Conservation (phyloP, 345 rosid species). For the Salix brachista region DNA sequence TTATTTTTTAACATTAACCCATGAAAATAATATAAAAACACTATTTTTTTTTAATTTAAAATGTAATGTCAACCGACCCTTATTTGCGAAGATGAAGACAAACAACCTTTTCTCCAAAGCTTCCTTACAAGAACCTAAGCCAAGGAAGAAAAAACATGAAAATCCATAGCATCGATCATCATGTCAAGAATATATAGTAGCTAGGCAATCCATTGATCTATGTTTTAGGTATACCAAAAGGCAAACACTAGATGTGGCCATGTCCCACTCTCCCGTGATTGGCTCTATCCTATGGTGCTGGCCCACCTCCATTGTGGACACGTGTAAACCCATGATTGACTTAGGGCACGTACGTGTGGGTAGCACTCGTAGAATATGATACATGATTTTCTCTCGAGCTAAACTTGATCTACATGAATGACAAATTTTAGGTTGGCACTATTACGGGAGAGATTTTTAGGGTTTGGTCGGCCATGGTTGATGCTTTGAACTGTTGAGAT, state of each 20-base stretch:
- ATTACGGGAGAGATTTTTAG: slow-evolving; percentile 3
- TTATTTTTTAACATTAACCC: too few relatives aligned
- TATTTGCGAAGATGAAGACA: too few relatives aligned
- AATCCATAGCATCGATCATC: not conserved
- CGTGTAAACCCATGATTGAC: slow-evolving; percentile 4
- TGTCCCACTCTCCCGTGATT: slow-evolving; percentile 33
- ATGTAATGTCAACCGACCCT: too few relatives aligned
- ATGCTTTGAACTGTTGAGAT: not conserved
- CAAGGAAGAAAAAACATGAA: too few relatives aligned
- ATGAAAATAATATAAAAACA: too few relatives aligned
- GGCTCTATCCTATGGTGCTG: slow-evolving; percentile 14
- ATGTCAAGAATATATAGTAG: slow-evolving; percentile 13
- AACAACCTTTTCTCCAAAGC: too few relatives aligned
- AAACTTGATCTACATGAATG: slow-evolving; percentile 4
- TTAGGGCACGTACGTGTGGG: slow-evolving; percentile 33
- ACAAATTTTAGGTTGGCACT: slow-evolving; percentile 8
- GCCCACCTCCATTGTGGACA: not conserved
- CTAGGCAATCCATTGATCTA: slow-evolving; percentile 5
- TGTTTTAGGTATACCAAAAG: slow-evolving; percentile 1
- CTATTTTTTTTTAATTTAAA: too few relatives aligned
- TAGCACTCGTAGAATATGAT: slow-evolving; percentile 5
- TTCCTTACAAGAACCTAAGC: too few relatives aligned
- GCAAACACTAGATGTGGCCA: not conserved
- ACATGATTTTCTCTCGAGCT: not conserved
- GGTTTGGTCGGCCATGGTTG: slow-evolving; percentile 29